phyloP scores from a whole-genome alignment of 805 yeast genomes.

The Yarrowia bubula region DNA sequence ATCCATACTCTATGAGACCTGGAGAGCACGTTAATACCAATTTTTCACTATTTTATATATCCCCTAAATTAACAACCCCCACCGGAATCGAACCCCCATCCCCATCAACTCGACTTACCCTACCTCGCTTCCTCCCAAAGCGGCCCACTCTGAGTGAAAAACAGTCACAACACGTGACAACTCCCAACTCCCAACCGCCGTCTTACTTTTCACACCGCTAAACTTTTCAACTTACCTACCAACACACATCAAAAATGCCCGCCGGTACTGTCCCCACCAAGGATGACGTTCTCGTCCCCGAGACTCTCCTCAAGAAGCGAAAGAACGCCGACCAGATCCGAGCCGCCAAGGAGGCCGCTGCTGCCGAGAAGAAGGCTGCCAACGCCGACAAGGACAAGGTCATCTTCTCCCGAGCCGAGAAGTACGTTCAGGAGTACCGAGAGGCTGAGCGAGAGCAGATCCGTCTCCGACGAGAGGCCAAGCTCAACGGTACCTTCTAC shows the following conservation, averaged over 20 bases:
- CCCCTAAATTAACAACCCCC: not conserved
- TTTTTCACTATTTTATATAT: no score
- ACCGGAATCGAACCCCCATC: not conserved
- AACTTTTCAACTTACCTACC: not conserved
- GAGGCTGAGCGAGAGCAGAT: conserved; percentile 83
- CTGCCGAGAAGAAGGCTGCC: conserved; percentile 43
- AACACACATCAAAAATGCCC: conserved; percentile 31
- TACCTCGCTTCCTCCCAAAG: no score
- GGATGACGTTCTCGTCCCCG: conserved; percentile 46
- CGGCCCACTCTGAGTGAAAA: no score
- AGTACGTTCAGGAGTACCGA: conserved; percentile 91
- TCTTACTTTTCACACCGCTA: not conserved
- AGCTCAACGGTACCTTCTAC: conserved; percentile 90
- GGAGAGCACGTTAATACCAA: no score
- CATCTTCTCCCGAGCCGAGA: conserved; percentile 91
- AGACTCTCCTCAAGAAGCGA: conserved; percentile 58
- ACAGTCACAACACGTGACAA: conserved; percentile 28
- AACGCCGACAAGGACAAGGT: conserved; percentile 44
- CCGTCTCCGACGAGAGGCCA: conserved; percentile 88
- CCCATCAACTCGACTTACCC: not conserved
- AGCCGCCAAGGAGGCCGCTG: conserved; percentile 53
- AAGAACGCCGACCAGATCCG: conserved; percentile 57
- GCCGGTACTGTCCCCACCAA: conserved; percentile 34
- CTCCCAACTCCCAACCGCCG: conserved; percentile 1
- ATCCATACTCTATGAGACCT: no score